Percentiles rank a stretch among this genome's conserved stretches.
These are phyloP conservation scores for Ophiostoma australiae DNA, from an alignment of 2,329 filamentous ascomycete genomes.

Conservation along the genomic window DNA sequence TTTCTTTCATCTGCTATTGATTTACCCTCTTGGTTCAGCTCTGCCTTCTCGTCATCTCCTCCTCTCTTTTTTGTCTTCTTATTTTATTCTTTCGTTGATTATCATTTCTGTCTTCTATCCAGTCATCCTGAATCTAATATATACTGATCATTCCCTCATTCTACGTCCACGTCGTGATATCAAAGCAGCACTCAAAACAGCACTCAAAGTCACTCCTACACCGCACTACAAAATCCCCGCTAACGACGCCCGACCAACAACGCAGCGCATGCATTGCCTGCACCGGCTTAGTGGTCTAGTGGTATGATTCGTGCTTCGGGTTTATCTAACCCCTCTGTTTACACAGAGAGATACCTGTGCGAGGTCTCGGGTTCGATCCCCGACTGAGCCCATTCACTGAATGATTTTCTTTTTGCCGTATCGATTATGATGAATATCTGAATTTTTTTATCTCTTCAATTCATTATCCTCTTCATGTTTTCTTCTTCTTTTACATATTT, in stretches of 20 bases:
- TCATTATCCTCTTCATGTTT: not conserved
- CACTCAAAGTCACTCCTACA: not conserved
- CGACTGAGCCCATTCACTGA: conserved; percentile 26
- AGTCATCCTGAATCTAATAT: too few species aligned
- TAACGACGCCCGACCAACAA: not conserved
- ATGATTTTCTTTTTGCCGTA: conserved; percentile 8
- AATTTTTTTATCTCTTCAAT: too few species aligned
- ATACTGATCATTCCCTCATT: too few species aligned
- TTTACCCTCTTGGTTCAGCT: too few species aligned
- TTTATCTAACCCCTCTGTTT: conserved; percentile 24
- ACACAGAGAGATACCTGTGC: conserved; percentile 24
- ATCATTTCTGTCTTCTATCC: too few species aligned
- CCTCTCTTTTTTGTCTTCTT: too few species aligned
- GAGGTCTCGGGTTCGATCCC: conserved; percentile 29
- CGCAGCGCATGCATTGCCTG: not conserved
- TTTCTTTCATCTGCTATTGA: too few species aligned
- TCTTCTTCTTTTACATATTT: not conserved
- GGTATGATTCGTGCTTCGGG: conserved; percentile 30
- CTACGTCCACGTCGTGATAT: too few species aligned
- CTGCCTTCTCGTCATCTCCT: too few species aligned
- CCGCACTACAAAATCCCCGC: not conserved
- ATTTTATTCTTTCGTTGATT: too few species aligned
- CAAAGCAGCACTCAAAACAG: too few species aligned
- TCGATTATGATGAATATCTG: not conserved
- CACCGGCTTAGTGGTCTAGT: conserved; percentile 28